phyloP scores from a whole-genome alignment of 1,284 basidiomycete genomes.

The Tetrapyrgos nigripes region DNA sequence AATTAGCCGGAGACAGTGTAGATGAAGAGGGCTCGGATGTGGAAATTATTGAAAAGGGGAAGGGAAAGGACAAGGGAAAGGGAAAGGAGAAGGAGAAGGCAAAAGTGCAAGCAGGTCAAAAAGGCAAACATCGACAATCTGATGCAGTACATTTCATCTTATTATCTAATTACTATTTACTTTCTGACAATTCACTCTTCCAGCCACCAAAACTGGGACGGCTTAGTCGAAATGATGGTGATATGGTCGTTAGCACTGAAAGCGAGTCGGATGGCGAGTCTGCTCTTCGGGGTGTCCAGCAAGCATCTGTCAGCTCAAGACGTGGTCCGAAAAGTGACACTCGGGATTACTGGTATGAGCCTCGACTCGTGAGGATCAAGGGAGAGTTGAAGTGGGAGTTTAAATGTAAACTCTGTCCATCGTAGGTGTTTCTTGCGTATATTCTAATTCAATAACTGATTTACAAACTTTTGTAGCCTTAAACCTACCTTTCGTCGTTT shows the following conservation, averaged over 20 bases:
- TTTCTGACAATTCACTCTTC: not conserved
- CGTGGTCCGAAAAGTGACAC: conserved; percentile 26
- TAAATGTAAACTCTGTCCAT: conserved; percentile 21
- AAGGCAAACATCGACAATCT: too few relatives aligned
- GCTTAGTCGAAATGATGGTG: not conserved
- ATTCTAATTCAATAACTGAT: too few relatives aligned
- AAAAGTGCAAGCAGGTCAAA: not conserved
- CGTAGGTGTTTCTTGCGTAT: conserved; percentile 11
- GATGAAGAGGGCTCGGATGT: not conserved
- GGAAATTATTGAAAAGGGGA: not conserved
- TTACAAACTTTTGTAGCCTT: too few relatives aligned
- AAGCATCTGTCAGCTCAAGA: conserved; percentile 7
- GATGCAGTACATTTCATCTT: not conserved
- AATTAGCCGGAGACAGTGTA: not conserved
- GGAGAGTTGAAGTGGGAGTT: conserved; percentile 26
- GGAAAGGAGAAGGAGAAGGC: conserved; percentile 2
- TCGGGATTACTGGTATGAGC: conserved; percentile 20
- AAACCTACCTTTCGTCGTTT: not conserved
- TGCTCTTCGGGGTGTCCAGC: conserved; percentile 24
- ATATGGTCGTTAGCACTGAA: conserved; percentile 19
- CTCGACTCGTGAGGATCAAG: conserved; percentile 7
- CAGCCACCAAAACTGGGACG: not conserved
- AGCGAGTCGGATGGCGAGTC: conserved; percentile 27
- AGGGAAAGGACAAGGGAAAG: too few relatives aligned
- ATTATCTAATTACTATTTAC: not conserved